A percentile compares a stretch with the other conserved stretches of the same genome.
phyloP scores from a whole-genome alignment of 768 basidiomycete genomes.

The Boletus insuetus region DNA sequence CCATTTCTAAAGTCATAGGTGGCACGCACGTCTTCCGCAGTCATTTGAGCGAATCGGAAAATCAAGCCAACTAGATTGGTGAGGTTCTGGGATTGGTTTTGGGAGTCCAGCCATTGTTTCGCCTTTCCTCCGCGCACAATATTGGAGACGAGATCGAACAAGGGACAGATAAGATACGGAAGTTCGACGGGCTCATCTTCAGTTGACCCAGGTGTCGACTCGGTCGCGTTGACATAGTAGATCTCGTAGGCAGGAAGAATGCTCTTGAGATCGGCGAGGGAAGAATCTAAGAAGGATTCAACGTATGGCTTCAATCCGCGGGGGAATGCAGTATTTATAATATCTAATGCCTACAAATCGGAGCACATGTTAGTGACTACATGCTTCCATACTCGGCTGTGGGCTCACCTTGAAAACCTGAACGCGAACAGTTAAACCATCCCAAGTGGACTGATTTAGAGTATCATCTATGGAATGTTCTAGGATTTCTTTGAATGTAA shows the following conservation, averaged over 20 bases:
- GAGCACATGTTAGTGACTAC: constrained; percentile 1
- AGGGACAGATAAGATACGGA: constrained; percentile 69
- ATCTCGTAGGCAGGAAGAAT: constrained; percentile 59
- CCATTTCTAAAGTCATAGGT: not conserved
- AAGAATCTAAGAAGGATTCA: constrained; percentile 52
- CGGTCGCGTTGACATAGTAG: constrained; percentile 58
- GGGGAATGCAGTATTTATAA: constrained; percentile 80
- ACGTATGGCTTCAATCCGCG: constrained; percentile 64
- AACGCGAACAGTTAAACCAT: constrained; percentile 71
- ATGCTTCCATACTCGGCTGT: not conserved
- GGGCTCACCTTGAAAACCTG: constrained; percentile 78
- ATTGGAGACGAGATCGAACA: constrained; percentile 77
- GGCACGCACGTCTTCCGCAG: constrained; percentile 74
- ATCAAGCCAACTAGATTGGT: constrained; percentile 50
- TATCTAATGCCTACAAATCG: constrained; percentile 64
- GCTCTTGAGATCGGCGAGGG: constrained; percentile 56
- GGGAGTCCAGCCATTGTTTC: constrained; percentile 57
- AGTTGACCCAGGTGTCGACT: constrained; percentile 57
- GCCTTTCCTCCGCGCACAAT: constrained; percentile 63
- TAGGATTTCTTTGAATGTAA: constrained; percentile 79
- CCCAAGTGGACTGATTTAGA: constrained; percentile 64
- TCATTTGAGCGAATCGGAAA: constrained; percentile 81
- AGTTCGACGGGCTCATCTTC: constrained; percentile 80
- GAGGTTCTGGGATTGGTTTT: constrained; percentile 37
- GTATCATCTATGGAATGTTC: constrained; percentile 62